Percentiles rank a stretch among this genome's conserved stretches.
Conservation (phyloP, 352 stramenopile genomes). For the Phytophthora pluvialis region DNA sequence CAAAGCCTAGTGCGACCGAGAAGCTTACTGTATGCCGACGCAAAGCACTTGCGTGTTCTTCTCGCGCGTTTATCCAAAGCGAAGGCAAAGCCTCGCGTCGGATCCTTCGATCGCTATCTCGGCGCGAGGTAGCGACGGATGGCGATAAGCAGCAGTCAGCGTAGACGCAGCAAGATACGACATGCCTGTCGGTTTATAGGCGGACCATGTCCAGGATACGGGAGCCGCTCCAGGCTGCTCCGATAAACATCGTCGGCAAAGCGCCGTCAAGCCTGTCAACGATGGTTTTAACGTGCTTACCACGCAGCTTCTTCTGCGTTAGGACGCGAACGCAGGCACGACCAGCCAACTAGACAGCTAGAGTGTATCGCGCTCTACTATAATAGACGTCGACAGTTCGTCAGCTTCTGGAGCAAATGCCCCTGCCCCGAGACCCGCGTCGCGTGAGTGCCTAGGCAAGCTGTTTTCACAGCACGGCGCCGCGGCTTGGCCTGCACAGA, state of each 20-base stretch:
- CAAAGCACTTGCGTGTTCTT: conserved; percentile 6
- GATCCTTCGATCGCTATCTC: conserved; percentile 10
- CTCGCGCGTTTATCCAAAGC: conserved; percentile 1
- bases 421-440: conserved; percentile 1
- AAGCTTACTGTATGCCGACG: not conserved
- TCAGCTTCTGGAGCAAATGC: conserved; percentile 6
- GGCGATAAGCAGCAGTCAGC: conserved; percentile 2
- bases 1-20: no score
- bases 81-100: conserved; percentile 6
- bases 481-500: conserved; percentile 12
- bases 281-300: conserved; percentile 10
- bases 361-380: not conserved
- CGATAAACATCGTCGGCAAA: conserved; percentile 7
- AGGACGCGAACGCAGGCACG: not conserved
- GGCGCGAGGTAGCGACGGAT: conserved; percentile 9
- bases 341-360: not conserved
- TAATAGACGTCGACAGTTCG: conserved; percentile 8
- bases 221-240: not conserved
- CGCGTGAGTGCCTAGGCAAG: conserved; percentile 23
- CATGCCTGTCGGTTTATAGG: conserved; percentile 5
- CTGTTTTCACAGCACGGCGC: conserved; percentile 29
- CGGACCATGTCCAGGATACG: conserved; percentile 5
- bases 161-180: conserved; percentile 18
- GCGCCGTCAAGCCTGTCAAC: not conserved
- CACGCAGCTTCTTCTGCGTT: not conserved